These are phyloP conservation scores for Sphaerostilbella broomeana DNA, from an alignment of 2,329 filamentous ascomycete genomes.

Conservation along the genomic window DNA sequence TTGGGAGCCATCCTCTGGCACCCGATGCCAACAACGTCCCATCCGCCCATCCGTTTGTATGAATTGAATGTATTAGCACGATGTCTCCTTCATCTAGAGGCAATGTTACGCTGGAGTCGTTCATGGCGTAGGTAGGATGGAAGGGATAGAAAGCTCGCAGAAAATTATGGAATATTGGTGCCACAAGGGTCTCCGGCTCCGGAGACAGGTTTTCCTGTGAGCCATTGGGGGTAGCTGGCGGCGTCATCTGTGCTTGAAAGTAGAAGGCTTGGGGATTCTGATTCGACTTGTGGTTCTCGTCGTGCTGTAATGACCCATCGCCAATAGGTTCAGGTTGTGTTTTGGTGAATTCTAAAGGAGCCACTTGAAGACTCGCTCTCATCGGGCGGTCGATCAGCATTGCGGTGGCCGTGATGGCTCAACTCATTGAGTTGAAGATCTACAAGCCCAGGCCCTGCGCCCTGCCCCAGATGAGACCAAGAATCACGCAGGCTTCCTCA, in stretches of 20 bases:
- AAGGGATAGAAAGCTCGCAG: conserved; percentile 92
- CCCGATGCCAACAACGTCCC: conserved; percentile 83
- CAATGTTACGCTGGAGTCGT: conserved; percentile 81
- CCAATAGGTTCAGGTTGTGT: conserved; percentile 21
- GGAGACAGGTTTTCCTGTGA: conserved; percentile 52
- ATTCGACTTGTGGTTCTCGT: conserved; percentile 27
- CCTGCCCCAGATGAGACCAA: background rate
- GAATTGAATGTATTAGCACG: conserved; percentile 89
- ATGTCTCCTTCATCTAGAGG: conserved; percentile 87
- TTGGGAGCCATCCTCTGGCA: conserved; percentile 88
- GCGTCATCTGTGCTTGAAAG: conserved; percentile 61
- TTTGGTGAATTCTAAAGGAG: conserved; percentile 51
- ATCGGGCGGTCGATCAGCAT: conserved; percentile 38
- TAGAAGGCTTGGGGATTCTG: conserved; percentile 23
- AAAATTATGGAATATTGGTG: conserved; percentile 84
- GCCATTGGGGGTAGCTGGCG: conserved; percentile 66
- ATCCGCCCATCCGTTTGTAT: conserved; percentile 98
- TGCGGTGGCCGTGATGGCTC: conserved; percentile 23
- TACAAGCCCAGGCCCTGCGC: conserved; percentile 2
- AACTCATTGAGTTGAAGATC: conserved; percentile 25
- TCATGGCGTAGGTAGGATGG: conserved; percentile 67
- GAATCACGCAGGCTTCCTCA: too few species aligned
- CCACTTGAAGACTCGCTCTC: conserved; percentile 55
- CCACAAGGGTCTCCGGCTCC: conserved; percentile 35
- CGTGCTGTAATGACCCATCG: conserved; percentile 25